Evolutionary conservation across 2,329 filamentous ascomycete species (phyloP).

Genomic region (Colletotrichum sp.): DNA sequence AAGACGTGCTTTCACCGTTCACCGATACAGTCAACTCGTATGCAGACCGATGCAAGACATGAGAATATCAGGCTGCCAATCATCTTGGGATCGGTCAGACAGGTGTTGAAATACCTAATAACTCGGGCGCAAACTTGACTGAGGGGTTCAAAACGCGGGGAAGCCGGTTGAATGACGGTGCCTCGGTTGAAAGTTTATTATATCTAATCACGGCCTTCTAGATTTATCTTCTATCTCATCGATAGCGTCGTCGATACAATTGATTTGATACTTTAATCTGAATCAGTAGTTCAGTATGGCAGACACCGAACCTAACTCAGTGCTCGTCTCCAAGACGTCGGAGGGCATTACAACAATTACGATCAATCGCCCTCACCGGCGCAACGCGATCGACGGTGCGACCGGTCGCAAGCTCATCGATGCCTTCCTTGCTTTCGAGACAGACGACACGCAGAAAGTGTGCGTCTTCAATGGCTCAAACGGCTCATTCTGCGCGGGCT

Average conservation of each 20-base stretch:
- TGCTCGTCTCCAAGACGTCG: conserved; percentile 23
- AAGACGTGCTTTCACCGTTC: not conserved
- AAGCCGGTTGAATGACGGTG: not conserved
- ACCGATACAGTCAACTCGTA: not conserved
- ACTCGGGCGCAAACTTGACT: not conserved
- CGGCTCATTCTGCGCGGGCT: conserved; percentile 58
- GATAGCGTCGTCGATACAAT: not conserved
- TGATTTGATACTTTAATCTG: not conserved
- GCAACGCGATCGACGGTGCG: conserved; percentile 56
- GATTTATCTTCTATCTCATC: not conserved
- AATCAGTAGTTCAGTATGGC: not conserved
- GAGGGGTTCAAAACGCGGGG: not conserved
- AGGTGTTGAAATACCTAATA: not conserved
- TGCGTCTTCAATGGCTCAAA: conserved; percentile 52
- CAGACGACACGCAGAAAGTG: conserved; percentile 54
- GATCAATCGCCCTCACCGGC: conserved; percentile 54
- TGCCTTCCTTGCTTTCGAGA: conserved; percentile 54
- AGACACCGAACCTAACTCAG: not conserved
- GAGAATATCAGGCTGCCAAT: not conserved
- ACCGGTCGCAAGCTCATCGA: conserved; percentile 53
- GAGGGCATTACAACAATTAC: conserved; percentile 59
- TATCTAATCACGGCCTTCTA: not conserved
- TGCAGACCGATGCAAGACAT: not conserved
- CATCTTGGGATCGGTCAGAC: accelerated
- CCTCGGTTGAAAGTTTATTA: not conserved